Conservation (phyloP, 192 early-diverging fungal genomes). For the Mortierella hygrophila region DNA sequence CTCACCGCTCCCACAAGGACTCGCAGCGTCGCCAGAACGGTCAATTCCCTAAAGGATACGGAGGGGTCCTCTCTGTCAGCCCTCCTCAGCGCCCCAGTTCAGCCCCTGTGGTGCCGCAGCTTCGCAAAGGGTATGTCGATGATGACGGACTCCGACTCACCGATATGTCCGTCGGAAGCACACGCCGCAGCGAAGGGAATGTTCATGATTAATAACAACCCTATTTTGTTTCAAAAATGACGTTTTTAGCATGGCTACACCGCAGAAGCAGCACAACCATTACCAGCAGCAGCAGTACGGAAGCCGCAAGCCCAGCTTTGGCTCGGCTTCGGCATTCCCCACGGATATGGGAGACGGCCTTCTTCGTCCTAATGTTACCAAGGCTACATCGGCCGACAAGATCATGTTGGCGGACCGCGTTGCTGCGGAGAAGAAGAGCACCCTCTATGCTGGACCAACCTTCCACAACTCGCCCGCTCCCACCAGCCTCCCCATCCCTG, state of each 20-base stretch:
- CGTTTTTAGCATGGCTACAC: not conserved
- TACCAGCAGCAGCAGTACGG: constrained; percentile 8
- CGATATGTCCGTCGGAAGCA: not conserved
- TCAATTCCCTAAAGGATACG: constrained; percentile 12
- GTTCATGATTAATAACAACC: not conserved
- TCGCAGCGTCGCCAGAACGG: constrained; percentile 3
- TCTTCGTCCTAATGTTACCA: constrained; percentile 12
- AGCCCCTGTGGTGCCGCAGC: constrained; percentile 35
- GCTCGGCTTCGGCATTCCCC: not conserved
- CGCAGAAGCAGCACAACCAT: constrained; percentile 10
- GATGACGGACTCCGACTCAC: constrained; percentile 4
- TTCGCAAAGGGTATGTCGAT: constrained; percentile 31
- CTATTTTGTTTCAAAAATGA: not conserved
- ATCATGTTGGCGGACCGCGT: constrained; percentile 31
- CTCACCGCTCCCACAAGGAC: not conserved
- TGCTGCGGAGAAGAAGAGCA: constrained; percentile 23
- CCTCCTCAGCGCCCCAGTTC: constrained; percentile 41
- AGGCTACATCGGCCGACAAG: constrained; percentile 25
- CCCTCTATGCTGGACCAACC: constrained; percentile 66
- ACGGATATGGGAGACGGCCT: not conserved
- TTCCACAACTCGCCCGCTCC: constrained; percentile 70
- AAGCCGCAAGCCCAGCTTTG: constrained; percentile 11
- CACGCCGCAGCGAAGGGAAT: constrained; percentile 24
- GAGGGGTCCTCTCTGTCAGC: constrained; percentile 15
- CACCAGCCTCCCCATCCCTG: constrained; percentile 64